A percentile compares a stretch with the other conserved stretches of the same genome.
Conservation (phyloP, 225 moss, liverwort and hornwort genomes). For the Takakia lepidozioides region DNA sequence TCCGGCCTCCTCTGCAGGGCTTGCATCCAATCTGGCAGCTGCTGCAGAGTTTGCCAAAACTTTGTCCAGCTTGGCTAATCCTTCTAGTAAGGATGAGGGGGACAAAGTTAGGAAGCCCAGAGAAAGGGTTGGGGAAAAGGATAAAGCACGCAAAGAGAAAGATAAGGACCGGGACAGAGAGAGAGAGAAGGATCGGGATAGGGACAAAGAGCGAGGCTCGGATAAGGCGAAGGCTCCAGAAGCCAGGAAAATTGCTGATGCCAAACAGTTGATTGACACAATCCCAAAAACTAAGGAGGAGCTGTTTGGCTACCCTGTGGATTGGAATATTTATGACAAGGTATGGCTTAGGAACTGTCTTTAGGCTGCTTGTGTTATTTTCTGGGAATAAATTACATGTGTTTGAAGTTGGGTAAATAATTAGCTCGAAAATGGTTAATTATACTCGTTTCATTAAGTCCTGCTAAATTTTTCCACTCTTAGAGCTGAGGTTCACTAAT, state of each 20-base stretch:
- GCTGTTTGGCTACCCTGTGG: slow-evolving; percentile 78
- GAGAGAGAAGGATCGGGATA: slow-evolving; percentile 38
- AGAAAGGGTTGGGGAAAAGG: slow-evolving; percentile 52
- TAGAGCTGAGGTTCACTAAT: no score
- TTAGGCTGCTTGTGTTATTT: neutral
- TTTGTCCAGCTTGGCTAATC: slow-evolving; percentile 43
- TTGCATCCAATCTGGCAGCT: slow-evolving; percentile 74
- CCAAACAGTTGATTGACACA: slow-evolving; percentile 88
- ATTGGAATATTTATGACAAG: slow-evolving; percentile 89
- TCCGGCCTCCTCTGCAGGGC: slow-evolving; percentile 31
- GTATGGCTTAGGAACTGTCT: slow-evolving; percentile 19
- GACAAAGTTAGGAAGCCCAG: slow-evolving; percentile 63
- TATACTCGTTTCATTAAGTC: no score
- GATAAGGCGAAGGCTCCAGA: slow-evolving; percentile 60
- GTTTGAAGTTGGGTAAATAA: no score
- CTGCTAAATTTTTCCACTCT: no score
- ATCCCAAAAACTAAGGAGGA: slow-evolving; percentile 95
- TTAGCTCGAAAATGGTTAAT: no score
- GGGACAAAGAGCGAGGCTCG: slow-evolving; percentile 36
- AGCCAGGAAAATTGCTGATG: slow-evolving; percentile 74
- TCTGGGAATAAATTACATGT: neutral
- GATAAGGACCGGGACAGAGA: slow-evolving; percentile 32
- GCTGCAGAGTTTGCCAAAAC: slow-evolving; percentile 92
- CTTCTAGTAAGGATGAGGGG: slow-evolving; percentile 54
- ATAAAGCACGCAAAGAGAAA: slow-evolving; percentile 43